Percentiles rank a stretch among this genome's conserved stretches.
These are phyloP conservation scores for Curvularia hawaiiensis DNA, from an alignment of 2,329 filamentous ascomycete species.

Conservation along the genomic window DNA sequence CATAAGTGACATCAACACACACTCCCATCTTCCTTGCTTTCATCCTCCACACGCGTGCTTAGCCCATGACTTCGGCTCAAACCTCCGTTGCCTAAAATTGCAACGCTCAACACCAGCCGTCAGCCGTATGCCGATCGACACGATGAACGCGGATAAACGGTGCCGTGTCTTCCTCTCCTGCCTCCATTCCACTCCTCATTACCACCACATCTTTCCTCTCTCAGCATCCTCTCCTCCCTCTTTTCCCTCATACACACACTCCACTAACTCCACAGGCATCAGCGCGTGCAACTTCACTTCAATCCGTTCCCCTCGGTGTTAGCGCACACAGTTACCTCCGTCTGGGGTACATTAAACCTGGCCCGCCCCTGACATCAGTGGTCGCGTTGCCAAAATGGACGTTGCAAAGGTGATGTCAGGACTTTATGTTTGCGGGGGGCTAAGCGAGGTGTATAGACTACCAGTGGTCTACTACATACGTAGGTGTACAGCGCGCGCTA, in stretches of 20 bases:
- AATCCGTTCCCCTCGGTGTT: too few species aligned
- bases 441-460: conserved; percentile 14
- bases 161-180: conserved; percentile 4
- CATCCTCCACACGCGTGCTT: background rate
- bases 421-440: conserved; percentile 17
- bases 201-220: background rate
- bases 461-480: too few species aligned
- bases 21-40: background rate
- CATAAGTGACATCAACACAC: conserved; percentile 6
- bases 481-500: background rate
- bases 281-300: too few species aligned
- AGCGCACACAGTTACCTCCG: too few species aligned
- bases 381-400: conserved; percentile 1
- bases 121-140: background rate
- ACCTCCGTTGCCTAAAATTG: background rate
- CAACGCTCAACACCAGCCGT: background rate
- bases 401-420: conserved; percentile 18
- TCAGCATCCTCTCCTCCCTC: too few species aligned
- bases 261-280: too few species aligned
- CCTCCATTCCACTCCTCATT: background rate
- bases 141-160: background rate
- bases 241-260: too few species aligned
- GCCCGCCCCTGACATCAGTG: conserved; percentile 6
- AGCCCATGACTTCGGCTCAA: background rate
- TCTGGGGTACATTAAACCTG: conserved; percentile 16